Evolutionary conservation across 2,329 filamentous ascomycete genomes (phyloP).

Genomic region (Lachnum nothofagi): DNA sequence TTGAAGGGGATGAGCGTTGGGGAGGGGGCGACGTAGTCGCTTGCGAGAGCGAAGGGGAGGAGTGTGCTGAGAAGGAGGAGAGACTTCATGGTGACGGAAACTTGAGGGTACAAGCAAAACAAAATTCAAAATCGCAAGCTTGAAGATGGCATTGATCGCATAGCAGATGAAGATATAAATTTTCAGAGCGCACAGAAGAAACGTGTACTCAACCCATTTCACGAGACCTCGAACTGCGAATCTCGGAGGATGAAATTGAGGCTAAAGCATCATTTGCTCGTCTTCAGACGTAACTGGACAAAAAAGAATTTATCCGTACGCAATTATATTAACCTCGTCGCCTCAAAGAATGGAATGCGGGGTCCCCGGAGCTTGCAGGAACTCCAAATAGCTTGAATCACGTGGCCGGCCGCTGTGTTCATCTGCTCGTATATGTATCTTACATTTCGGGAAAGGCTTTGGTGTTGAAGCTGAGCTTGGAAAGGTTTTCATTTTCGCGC

Average conservation of each 20-base stretch:
- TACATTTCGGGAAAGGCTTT: too few relatives aligned
- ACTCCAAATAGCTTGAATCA: too few relatives aligned
- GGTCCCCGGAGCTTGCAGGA: background rate
- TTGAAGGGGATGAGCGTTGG: conserved; percentile 9
- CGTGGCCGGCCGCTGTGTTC: too few relatives aligned
- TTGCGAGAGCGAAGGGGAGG: conserved; percentile 6
- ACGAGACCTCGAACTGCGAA: background rate
- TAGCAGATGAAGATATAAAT: background rate
- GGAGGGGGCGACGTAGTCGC: background rate
- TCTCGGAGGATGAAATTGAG: conserved; percentile 5
- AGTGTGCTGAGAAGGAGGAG: background rate
- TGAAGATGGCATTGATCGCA: too few relatives aligned
- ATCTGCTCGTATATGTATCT: too few relatives aligned
- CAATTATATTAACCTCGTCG: background rate
- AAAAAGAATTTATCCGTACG: conserved; percentile 11
- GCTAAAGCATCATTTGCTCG: conserved; percentile 6
- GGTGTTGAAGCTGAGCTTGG: too few relatives aligned
- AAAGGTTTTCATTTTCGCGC: background rate
- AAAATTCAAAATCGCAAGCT: too few relatives aligned
- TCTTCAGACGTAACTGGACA: conserved; percentile 7
- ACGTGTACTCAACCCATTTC: conserved; percentile 17
- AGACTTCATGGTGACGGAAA: conserved; percentile 13
- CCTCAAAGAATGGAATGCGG: background rate
- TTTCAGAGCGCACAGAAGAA: conserved; percentile 5
- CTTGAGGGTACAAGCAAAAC: background rate